These are phyloP conservation scores for Colletotrichum tanaceti DNA, from an alignment of 2,329 filamentous ascomycete species.

Conservation along the genomic window DNA sequence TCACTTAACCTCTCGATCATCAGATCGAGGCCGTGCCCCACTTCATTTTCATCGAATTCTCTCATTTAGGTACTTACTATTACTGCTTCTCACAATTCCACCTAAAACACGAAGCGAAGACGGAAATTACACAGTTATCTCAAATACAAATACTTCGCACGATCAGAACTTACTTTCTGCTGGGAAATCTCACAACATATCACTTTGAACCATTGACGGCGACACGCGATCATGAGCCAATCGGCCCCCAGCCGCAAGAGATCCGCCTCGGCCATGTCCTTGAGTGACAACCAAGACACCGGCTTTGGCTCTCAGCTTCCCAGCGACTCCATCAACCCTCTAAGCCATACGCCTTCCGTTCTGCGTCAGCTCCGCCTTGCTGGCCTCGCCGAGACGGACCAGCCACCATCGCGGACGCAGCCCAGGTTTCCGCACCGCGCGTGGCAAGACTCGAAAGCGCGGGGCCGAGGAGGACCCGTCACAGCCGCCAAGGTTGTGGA, in stretches of 20 bases:
- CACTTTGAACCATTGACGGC: neutral
- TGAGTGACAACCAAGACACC: conserved; percentile 16
- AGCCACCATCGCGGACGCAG: conserved; percentile 52
- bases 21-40: neutral
- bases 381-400: conserved; percentile 62
- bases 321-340: conserved; percentile 61
- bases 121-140: neutral
- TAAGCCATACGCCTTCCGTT: conserved; percentile 64
- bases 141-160: neutral
- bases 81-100: conserved; percentile 2
- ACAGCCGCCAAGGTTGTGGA: conserved; percentile 11
- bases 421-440: conserved; percentile 65
- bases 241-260: conserved; percentile 48
- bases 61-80: no score
- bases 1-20: neutral
- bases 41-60: conserved; percentile 16
- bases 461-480: neutral
- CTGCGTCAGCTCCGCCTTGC: conserved; percentile 66
- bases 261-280: conserved; percentile 42
- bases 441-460: conserved; percentile 25
- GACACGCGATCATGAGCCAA: conserved; percentile 17
- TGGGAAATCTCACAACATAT: no score
- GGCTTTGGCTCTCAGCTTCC: conserved; percentile 44
- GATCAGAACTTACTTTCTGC: no score
- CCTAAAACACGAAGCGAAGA: neutral